Base-by-base conservation (phyloP, 169 alveolate genomes). In the Amoebophrya sp. region DNA sequence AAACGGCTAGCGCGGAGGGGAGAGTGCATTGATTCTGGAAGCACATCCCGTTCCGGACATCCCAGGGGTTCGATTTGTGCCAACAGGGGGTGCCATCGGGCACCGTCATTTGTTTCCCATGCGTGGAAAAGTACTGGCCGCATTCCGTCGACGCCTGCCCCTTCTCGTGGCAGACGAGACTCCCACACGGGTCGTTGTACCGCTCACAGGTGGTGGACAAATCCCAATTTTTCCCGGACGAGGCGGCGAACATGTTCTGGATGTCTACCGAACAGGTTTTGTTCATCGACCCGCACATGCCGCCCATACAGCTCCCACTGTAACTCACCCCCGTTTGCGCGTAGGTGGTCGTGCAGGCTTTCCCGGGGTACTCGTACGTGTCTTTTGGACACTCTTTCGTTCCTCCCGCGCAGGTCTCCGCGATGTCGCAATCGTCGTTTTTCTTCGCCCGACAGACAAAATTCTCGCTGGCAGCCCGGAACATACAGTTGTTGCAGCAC, bases 41-140 rank as follows among this genome's bases (percentile, higher is more conserved):
- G 83, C 83, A 66, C 83, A 66, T 66, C 32, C 83, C 83, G 7
- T 66, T 2, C 38, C 83, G 83, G 10, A 66, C 35, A 25, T 66
- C 83, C 83, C 83, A 66, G 29, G 83, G 83, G 32, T 66, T 66
- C 83, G 83, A 66, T 25, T 66, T 7, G 83, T 66, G 83, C 83
- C 83, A 66, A 25, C 83, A 66, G 32, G 83, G 83, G 10, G 35
- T 66, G 39, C 83, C 83, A 66, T 66, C 83, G 35, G 83, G 83
- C 35, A 66, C 83, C 32, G 83, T 25, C 83, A 66, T 66, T 25
- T 66, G 83, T 25, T 66, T 66, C 32, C 83, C 83, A 25, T 66
- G 83, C 83, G 18, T 25, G 32, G 83, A 18, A 25, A 66, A 66
- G 18, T 0, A 7, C 83, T 66, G 83, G 32, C 83, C 83, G 35